Evolutionary conservation across 495 filamentous ascomycete species (phyloP).

Genomic region (Podospora appendiculata): DNA sequence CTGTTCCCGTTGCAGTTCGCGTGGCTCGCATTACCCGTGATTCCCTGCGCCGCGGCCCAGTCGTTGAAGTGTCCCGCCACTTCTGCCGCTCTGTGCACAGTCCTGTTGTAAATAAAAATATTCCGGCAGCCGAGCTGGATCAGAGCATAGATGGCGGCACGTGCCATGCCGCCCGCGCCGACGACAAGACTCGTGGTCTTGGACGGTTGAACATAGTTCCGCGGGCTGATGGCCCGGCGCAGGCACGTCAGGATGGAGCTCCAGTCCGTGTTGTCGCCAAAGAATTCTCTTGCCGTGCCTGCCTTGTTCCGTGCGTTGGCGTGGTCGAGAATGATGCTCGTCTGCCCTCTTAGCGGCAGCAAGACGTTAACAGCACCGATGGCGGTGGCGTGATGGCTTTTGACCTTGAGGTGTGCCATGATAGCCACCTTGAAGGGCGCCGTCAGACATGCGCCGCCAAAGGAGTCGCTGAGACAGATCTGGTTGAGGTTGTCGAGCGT

Average conservation of each 20-base stretch:
- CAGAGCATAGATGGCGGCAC: slow-evolving; percentile 72
- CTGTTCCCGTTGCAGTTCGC: slow-evolving; percentile 15
- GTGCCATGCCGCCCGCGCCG: slow-evolving; percentile 76
- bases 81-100: slow-evolving; percentile 48
- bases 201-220: slow-evolving; percentile 63
- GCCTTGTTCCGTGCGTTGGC: slow-evolving; percentile 58
- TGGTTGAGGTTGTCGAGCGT: slow-evolving; percentile 57
- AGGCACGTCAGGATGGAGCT: slow-evolving; percentile 62
- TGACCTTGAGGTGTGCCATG: slow-evolving; percentile 56
- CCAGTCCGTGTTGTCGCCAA: slow-evolving; percentile 84
- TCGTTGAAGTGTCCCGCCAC: slow-evolving; percentile 66
- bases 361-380: slow-evolving; percentile 80
- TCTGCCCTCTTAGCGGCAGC: slow-evolving; percentile 59
- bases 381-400: slow-evolving; percentile 67
- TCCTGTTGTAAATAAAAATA: slow-evolving; percentile 76
- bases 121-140: slow-evolving; percentile 69
- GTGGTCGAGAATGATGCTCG: slow-evolving; percentile 55
- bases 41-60: slow-evolving; percentile 27
- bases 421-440: slow-evolving; percentile 72
- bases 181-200: slow-evolving; percentile 65
- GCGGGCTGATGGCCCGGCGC: slow-evolving; percentile 66
- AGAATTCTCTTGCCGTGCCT: slow-evolving; percentile 58
- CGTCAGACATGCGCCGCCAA: slow-evolving; percentile 66
- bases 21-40: slow-evolving; percentile 22
- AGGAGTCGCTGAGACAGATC: slow-evolving; percentile 54